Conservation (phyloP, 192 early-diverging fungal genomes). For the Umbelopsis isabellina region DNA sequence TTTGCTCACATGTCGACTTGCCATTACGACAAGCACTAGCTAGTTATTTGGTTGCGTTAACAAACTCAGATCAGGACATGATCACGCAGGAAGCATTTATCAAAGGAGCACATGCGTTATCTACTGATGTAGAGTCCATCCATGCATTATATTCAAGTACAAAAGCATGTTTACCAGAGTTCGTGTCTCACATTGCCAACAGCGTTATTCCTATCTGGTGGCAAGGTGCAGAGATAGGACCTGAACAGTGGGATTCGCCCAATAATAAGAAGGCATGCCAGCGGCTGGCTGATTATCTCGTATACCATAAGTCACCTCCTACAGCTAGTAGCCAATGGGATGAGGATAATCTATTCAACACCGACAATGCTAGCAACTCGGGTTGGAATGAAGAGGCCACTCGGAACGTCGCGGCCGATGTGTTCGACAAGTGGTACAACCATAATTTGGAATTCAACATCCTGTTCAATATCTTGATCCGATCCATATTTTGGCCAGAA, state of each 20-base stretch:
- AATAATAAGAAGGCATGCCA: background rate
- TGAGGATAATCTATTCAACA: background rate
- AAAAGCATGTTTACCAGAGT: background rate
- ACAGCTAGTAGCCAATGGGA: background rate
- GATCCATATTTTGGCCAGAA: slow-evolving; percentile 16
- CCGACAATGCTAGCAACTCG: background rate
- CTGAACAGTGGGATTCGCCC: slow-evolving; percentile 1
- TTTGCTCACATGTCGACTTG: background rate
- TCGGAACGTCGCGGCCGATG: background rate
- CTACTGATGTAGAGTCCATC: background rate
- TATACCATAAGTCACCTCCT: background rate
- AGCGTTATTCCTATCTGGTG: slow-evolving; percentile 6
- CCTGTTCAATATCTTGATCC: slow-evolving; percentile 15
- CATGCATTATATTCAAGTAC: background rate
- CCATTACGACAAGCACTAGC: background rate
- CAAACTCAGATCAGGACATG: background rate
- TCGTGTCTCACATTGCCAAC: background rate
- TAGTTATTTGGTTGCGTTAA: background rate
- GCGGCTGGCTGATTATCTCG: slow-evolving; percentile 12
- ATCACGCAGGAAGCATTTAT: slow-evolving; percentile 17
- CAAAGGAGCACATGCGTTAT: background rate
- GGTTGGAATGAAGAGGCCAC: background rate
- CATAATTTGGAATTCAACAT: slow-evolving; percentile 3
- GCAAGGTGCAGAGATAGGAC: background rate
- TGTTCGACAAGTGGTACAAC: background rate